Percentiles rank a stretch among this genome's conserved stretches.
These are phyloP conservation scores for Pleodorina starrii DNA, from an alignment of 139 green algal genomes.

Conservation along the genomic window DNA sequence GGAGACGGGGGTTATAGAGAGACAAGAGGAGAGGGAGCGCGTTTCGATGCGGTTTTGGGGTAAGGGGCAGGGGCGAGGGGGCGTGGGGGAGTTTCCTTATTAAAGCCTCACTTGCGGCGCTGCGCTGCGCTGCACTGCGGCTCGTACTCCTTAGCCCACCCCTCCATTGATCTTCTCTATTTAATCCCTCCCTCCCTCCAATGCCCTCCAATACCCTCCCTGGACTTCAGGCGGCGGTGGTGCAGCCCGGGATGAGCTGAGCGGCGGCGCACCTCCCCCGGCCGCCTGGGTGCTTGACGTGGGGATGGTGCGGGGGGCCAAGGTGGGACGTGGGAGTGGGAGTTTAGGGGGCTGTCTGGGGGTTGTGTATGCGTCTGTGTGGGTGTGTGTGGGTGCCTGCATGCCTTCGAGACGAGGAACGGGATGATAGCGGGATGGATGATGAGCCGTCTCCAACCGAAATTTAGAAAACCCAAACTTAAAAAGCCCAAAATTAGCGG, in stretches of 20 bases:
- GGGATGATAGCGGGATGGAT: too few relatives aligned
- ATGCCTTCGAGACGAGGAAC: not conserved
- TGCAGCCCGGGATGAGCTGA: not conserved
- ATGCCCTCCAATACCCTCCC: not conserved
- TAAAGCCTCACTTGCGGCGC: not conserved
- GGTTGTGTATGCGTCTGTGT: too few relatives aligned
- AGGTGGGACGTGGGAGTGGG: constrained; percentile 46
- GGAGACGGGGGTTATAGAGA: not conserved
- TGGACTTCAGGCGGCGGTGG: not conserved
- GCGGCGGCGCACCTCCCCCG: constrained; percentile 20
- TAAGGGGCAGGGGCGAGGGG: not conserved
- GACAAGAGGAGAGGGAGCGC: not conserved
- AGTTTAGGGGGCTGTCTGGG: too few relatives aligned
- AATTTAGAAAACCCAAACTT: too few relatives aligned
- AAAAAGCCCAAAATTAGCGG: too few relatives aligned
- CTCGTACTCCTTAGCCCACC: not conserved
- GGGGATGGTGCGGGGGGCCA: constrained; percentile 34
- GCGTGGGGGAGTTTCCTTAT: not conserved
- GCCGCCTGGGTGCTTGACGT: constrained; percentile 68
- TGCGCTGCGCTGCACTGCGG: not conserved
- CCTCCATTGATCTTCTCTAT: not conserved
- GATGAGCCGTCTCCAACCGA: too few relatives aligned
- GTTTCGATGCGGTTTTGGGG: not conserved
- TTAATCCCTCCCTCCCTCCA: not conserved
- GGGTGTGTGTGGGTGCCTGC: not conserved